Percentiles rank a stretch among this genome's conserved stretches.
phyloP scores from a whole-genome alignment of 1,284 basidiomycete genomes.

The Malassezia pachydermatis region DNA sequence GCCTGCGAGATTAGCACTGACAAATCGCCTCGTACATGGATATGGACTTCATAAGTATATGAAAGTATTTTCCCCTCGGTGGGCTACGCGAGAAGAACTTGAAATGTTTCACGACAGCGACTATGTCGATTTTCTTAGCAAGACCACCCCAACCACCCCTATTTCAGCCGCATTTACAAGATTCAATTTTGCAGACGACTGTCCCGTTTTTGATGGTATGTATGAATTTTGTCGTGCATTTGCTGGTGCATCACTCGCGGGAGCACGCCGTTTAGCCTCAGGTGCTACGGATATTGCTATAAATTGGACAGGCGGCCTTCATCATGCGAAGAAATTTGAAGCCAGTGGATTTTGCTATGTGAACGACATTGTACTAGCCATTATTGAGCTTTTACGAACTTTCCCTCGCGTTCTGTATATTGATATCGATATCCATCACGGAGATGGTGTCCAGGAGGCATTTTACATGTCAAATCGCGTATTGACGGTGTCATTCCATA shows the following conservation, averaged over 20 bases:
- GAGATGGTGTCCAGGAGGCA: slow-evolving; percentile 97
- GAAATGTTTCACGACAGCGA: slow-evolving; percentile 81
- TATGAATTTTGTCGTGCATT: slow-evolving; percentile 47
- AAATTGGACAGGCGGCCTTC: slow-evolving; percentile 94
- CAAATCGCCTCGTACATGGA: slow-evolving; percentile 87
- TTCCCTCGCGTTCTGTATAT: slow-evolving; percentile 81
- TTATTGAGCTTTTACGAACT: slow-evolving; percentile 38
- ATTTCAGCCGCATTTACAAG: slow-evolving; percentile 37
- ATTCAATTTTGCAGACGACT: slow-evolving; percentile 48
- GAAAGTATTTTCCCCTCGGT: slow-evolving; percentile 78
- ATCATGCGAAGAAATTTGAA: slow-evolving; percentile 95
- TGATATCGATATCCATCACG: slow-evolving; percentile 96
- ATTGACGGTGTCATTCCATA: slow-evolving; percentile 97
- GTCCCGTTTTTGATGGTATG: slow-evolving; percentile 48
- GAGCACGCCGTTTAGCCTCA: slow-evolving; percentile 47
- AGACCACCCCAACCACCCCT: slow-evolving; percentile 47
- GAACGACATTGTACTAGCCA: slow-evolving; percentile 59
- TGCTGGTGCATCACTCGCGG: slow-evolving; percentile 62
- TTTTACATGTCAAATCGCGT: slow-evolving; percentile 97
- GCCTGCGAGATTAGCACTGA: slow-evolving; percentile 83
- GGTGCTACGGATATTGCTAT: slow-evolving; percentile 88
- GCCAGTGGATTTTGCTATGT: slow-evolving; percentile 95
- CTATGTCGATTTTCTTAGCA: slow-evolving; percentile 86
- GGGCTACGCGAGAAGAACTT: slow-evolving; percentile 80
- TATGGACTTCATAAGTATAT: slow-evolving; percentile 95